Evolutionary conservation across 257 asterid genomes (phyloP), one percentile per base, ranked within the genome.

Genomic region (Capsicum pubescens): DNA sequence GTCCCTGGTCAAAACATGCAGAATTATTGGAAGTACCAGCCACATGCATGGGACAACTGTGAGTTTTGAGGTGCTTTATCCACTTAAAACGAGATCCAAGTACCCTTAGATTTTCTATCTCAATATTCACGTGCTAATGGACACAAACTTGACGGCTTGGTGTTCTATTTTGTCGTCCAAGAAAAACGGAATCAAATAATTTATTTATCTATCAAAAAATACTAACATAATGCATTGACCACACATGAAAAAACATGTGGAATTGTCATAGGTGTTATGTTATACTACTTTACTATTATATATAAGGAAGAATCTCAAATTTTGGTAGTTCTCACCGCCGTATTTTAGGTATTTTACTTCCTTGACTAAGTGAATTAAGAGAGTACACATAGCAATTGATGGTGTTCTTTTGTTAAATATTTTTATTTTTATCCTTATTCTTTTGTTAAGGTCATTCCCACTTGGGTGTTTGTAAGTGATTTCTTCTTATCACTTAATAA

Each of bases 1-100:
- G 78, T 69, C 35, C 54, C 14, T 42, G 55, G 78, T 69, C 78
- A 69, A 68, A 39, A 36, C 15, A 13, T 55, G 59, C 59, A 69
- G 55, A 39, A 39, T 26, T 39, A 39, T 39, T 11, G 48, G 35
- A 66, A 9, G 8, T 35, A 69, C 55, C 55, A 42, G 55, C 78
- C 78, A 42, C 15, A 42, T 69, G 55, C 78, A 69, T 69, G 78
- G 55, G 78, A 69, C 78, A 39, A 69, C 15, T 69, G 78, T 69
- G 78, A 69, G 78, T 16, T 69, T 39, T 69, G 26, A 69, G 54
- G 77, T 39, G 21, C 54, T 54, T 68, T 68, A 32, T 32, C 46
- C 11, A 63, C 58, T 54, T 54, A 54, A 54, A 39, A 54, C 4
- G 15, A 61, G 67, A n/a, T 8, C 32, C 32, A 5, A n/a, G 67